Base-by-base conservation (phyloP, 2,329 filamentous ascomycete genomes). In the Blastomyces parvus region DNA sequence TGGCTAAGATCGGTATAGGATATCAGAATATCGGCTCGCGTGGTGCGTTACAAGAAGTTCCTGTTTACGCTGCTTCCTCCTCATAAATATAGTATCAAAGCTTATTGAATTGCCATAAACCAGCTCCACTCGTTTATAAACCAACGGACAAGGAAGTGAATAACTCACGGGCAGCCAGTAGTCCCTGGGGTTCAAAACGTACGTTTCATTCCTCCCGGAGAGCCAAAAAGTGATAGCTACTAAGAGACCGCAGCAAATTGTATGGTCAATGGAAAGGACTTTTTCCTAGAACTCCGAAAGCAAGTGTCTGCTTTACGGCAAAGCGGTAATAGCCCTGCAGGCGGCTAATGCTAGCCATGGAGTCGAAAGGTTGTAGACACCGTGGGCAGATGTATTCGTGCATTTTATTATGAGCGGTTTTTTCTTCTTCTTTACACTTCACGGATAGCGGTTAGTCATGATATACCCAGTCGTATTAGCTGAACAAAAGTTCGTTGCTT, bases 251-350 rank as follows among this genome's bases (percentile, higher is more conserved):
- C 64, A 81, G 79, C 78, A 44, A 80, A 80, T 64, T 73, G 73
- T 1, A 80, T 80, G 79, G 75, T 74, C 3, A 80, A 76, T 64
- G 78, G 78, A 9, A 80, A 78, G 68, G 79, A 80, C 64, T 81
- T 81, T 70, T 80, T 79, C 68, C 70, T 79, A 59, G 79, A 81
- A 65, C 73, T 81, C 38, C 76, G 79, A 50, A 80, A 79, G 67
- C 79, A 81, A 66, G 70, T 81, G 14, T 71, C 76, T 1, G 67
- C 73, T 13, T 68, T 79, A 50, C 77, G 75, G 50, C 73, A 77
- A 59, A 69, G 69, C 40, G 73, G 68, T 11, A 73, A 69, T 65
- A 69, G 72, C 14, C 68, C 73, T 22, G 57, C 40, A 3, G 75
- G 75, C 40, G 74, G 75, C 62, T 77, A 68, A 76, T 64, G 40